A percentile compares a stretch with the other conserved stretches of the same genome.
Evolutionary conservation across 129 eudicot genomes (phyloP).

Genomic region (Pittosporum tobira): DNA sequence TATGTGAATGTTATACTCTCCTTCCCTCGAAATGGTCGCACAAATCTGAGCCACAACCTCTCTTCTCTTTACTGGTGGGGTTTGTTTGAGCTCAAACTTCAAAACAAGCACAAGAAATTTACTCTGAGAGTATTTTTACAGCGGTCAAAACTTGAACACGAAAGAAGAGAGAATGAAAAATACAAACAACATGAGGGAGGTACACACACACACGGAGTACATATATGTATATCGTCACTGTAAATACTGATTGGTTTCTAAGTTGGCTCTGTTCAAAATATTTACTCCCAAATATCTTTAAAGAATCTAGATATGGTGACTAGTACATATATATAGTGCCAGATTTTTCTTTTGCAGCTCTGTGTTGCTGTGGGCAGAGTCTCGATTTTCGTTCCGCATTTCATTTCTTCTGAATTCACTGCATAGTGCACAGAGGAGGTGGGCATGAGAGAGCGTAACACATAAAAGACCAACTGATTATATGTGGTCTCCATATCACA

Average conservation of each 20-base stretch:
- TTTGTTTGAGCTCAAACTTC: slow-evolving; percentile 29
- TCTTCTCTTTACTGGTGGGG: background rate
- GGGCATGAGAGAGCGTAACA: background rate
- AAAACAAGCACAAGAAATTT: background rate
- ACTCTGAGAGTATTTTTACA: too few relatives aligned
- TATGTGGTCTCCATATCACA: too few relatives aligned
- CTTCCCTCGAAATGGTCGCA: background rate
- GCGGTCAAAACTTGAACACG: background rate
- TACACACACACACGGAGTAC: too few relatives aligned
- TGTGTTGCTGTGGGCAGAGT: background rate
- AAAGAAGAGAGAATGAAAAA: background rate
- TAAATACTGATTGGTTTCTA: too few relatives aligned
- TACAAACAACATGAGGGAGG: too few relatives aligned
- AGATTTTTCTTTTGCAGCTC: too few relatives aligned
- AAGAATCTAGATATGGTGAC: background rate
- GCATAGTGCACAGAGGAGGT: background rate
- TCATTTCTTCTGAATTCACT: background rate
- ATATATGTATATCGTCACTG: too few relatives aligned
- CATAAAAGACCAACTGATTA: too few relatives aligned
- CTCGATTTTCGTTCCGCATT: slow-evolving; percentile 24
- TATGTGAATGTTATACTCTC: background rate
- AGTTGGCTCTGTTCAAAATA: too few relatives aligned
- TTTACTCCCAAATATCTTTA: too few relatives aligned
- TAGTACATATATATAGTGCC: background rate
- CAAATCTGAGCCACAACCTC: background rate